These are phyloP conservation scores for Neospora caninum DNA, from an alignment of 169 alveolate genomes.

Conservation along the genomic window DNA sequence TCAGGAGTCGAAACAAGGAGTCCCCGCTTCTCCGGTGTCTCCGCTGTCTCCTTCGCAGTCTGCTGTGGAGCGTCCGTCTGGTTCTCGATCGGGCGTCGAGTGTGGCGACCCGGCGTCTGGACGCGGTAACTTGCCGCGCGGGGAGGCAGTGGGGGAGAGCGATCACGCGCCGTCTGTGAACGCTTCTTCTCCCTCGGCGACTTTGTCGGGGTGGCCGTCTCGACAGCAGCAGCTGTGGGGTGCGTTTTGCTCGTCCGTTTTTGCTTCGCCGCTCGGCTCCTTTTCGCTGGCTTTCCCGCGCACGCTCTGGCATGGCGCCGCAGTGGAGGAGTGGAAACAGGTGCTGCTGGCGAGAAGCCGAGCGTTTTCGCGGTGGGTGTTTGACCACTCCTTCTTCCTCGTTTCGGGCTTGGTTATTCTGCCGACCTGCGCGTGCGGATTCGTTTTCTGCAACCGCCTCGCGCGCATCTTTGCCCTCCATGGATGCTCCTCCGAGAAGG, in stretches of 20 bases:
- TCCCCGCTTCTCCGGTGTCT: too few relatives aligned
- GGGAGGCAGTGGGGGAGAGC: too few relatives aligned
- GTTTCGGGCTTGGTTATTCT: neutral
- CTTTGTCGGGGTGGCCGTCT: too few relatives aligned
- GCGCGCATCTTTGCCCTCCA: constrained; percentile 37
- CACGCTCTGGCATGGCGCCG: neutral
- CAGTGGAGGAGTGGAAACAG: neutral
- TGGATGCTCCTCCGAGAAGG: neutral
- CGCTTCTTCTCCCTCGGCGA: neutral
- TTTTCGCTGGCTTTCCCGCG: neutral
- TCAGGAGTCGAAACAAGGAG: too few relatives aligned
- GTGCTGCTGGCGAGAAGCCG: neutral
- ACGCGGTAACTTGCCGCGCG: too few relatives aligned
- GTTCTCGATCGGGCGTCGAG: too few relatives aligned
- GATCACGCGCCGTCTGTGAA: too few relatives aligned
- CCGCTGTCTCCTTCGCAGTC: too few relatives aligned
- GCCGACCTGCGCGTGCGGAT: constrained; percentile 7
- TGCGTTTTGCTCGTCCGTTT: too few relatives aligned
- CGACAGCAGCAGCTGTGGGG: too few relatives aligned
- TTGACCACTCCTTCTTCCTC: neutral
- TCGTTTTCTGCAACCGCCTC: constrained; percentile 9
- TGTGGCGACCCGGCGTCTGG: too few relatives aligned
- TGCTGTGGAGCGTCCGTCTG: too few relatives aligned
- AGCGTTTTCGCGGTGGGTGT: neutral
- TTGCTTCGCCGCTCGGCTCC: neutral